Evolutionary conservation across 352 stramenopile species (phyloP).

Genomic region (Phytophthora meadii): DNA sequence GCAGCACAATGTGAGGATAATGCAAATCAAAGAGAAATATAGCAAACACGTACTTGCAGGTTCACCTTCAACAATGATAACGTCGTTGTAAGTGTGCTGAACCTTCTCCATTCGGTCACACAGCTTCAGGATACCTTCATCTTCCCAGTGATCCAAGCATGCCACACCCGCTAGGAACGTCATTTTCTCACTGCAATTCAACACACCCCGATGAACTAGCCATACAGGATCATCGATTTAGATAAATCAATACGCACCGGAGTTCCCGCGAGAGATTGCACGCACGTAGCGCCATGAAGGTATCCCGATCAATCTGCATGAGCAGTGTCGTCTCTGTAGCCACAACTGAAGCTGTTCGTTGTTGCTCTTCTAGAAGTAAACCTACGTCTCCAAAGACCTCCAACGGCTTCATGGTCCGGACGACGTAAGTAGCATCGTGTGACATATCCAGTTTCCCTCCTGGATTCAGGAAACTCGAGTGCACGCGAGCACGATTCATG

Average conservation of each 20-base stretch:
- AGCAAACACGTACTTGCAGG: constrained; percentile 46
- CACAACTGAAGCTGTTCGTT: constrained; percentile 72
- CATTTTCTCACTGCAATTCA: constrained; percentile 61
- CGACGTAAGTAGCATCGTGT: constrained; percentile 62
- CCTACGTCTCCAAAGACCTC: constrained; percentile 81
- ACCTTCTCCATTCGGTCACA: constrained; percentile 71
- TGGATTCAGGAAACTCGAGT: constrained; percentile 72
- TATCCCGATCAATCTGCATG: constrained; percentile 74
- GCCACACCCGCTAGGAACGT: constrained; percentile 54
- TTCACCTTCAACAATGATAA: constrained; percentile 61
- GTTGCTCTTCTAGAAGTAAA: constrained; percentile 59
- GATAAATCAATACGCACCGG: constrained; percentile 31
- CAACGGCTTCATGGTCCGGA: constrained; percentile 66
- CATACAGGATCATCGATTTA: neutral
- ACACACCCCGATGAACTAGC: neutral
- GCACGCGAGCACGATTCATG: constrained; percentile 68
- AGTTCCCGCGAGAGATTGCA: constrained; percentile 64
- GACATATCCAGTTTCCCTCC: constrained; percentile 52
- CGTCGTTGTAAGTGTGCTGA: constrained; percentile 70
- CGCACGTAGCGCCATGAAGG: constrained; percentile 66
- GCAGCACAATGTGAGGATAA: neutral
- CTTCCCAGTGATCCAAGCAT: constrained; percentile 71
- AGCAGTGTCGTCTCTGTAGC: constrained; percentile 71
- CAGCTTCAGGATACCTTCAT: constrained; percentile 61
- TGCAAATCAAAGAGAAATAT: neutral